Evolutionary conservation across 2,329 filamentous ascomycete genomes (phyloP).

Genomic region (Claviceps spartinae): DNA sequence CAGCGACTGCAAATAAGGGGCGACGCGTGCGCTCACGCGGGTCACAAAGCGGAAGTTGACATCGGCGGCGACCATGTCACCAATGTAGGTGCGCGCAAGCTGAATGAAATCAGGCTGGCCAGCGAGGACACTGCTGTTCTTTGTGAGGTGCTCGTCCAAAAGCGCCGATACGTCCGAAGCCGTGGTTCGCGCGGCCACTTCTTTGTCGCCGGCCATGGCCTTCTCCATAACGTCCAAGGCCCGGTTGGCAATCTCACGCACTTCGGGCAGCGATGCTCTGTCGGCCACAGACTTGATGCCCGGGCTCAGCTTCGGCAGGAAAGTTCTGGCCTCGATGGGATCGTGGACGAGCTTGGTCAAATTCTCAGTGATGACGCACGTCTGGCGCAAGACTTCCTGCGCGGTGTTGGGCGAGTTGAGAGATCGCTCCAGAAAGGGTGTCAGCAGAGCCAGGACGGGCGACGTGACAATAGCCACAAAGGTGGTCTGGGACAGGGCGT

Average conservation of each 20-base stretch:
- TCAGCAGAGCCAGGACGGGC: slow-evolving; percentile 85
- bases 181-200: slow-evolving; percentile 51
- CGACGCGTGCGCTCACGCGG: slow-evolving; percentile 55
- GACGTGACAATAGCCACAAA: slow-evolving; percentile 95
- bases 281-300: slow-evolving; percentile 84
- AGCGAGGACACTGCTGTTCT: slow-evolving; percentile 48
- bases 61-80: slow-evolving; percentile 75
- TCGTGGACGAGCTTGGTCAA: slow-evolving; percentile 95
- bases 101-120: slow-evolving; percentile 50
- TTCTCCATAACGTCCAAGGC: slow-evolving; percentile 81
- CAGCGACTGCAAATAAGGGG: slow-evolving; percentile 63
- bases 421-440: slow-evolving; percentile 84
- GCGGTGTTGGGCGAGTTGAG: slow-evolving; percentile 82
- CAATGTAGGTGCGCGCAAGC: slow-evolving; percentile 58
- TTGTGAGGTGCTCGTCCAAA: slow-evolving; percentile 63
- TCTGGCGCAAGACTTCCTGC: slow-evolving; percentile 90
- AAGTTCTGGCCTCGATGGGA: slow-evolving; percentile 85
- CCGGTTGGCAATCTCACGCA: slow-evolving; percentile 75
- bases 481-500: slow-evolving; percentile 93
- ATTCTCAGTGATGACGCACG: slow-evolving; percentile 94
- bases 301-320: slow-evolving; percentile 86
- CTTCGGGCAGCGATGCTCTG: slow-evolving; percentile 83
- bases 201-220: slow-evolving; percentile 68
- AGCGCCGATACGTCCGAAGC: slow-evolving; percentile 61
- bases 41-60: slow-evolving; percentile 68